Base-by-base conservation (phyloP, 106 monocot genomes). In the Phalaenopsis aphrodite region DNA sequence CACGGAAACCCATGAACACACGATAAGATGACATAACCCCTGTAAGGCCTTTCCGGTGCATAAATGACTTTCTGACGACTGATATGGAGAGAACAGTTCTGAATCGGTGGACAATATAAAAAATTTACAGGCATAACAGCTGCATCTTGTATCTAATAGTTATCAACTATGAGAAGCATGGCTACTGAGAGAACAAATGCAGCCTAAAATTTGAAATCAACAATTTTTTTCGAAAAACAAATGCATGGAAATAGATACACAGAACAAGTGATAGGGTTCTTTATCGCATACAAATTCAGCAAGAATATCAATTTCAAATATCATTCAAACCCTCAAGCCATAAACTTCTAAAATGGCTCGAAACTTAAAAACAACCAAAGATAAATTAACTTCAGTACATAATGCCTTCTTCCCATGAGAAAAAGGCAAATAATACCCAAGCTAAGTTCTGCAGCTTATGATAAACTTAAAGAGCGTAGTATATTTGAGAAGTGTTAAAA, bases 341-440 rank as follows among this genome's bases (percentile, higher is more conserved):
- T 61, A 65, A 65, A 10, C 64, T 7, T 14, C 64, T 65, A 36
- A 39, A 69, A 38, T 8, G 39, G 38, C 39, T 38, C 3, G 39
- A 21, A 36, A 69, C 38, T 24, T 57, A 37, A 68, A 36, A 68
- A 65, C 64, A 65, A 24, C 24, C 21, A 65, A 65, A 69, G 7
- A 69, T 69, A 69, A 69, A 69, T 69, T 39, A 69, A 69, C 69
- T 39, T 4, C 69, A 39, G 69, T 15, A 69, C 69, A 69, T 69
- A 30, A 69, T 69, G 5, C 14, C 38, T 39, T 39, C 39, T 69
- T 69, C 38, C 36, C 36, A 69, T 11, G 38, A 8, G 74, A 19
- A 6, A 74, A 19, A 74, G 41, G 43, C 15, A 74, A 45, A 43
- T 74, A 74, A 43, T 43, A 71, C 36, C 43, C 41, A 42, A 74